A percentile compares a stretch with the other conserved stretches of the same genome.
Conservation (phyloP, 2,329 filamentous ascomycete genomes). For the Clarireedia hainanense region DNA sequence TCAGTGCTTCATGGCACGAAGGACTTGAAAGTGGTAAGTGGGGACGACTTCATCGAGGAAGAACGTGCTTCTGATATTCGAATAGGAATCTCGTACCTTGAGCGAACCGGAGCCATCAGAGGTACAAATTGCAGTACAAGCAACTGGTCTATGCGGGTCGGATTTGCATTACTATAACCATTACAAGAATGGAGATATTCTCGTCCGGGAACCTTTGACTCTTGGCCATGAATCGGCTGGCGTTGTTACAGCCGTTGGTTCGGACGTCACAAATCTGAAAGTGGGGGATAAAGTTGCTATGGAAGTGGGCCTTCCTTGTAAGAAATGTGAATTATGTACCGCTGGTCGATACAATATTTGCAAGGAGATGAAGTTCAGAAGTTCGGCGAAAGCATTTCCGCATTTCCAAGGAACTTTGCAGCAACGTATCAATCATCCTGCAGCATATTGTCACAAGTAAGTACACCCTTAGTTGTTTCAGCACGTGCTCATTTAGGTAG, state of each 20-base stretch:
- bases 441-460: conserved; percentile 86
- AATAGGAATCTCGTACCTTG: conserved; percentile 26
- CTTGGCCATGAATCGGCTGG: conserved; percentile 92
- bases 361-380: conserved; percentile 41
- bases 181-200: conserved; percentile 91
- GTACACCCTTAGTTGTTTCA: neutral
- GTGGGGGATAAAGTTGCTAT: conserved; percentile 86
- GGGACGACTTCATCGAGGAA: neutral
- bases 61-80: neutral
- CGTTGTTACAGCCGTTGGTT: conserved; percentile 70
- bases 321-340: conserved; percentile 78
- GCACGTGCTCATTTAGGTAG: conserved; percentile 14
- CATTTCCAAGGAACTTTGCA: conserved; percentile 31
- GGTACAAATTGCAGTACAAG: conserved; percentile 81
- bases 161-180: conserved; percentile 97
- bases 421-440: conserved; percentile 71
- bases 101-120: conserved; percentile 37
- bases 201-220: conserved; percentile 80
- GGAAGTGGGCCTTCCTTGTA: conserved; percentile 90
- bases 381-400: conserved; percentile 29
- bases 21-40: conserved; percentile 27
- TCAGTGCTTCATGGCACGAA: conserved; percentile 29
- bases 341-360: conserved; percentile 94
- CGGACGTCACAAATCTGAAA: conserved; percentile 68
- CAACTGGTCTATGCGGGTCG: conserved; percentile 94